Evolutionary conservation across 1,284 basidiomycete genomes (phyloP).

Genomic region (Ustilago nuda): DNA sequence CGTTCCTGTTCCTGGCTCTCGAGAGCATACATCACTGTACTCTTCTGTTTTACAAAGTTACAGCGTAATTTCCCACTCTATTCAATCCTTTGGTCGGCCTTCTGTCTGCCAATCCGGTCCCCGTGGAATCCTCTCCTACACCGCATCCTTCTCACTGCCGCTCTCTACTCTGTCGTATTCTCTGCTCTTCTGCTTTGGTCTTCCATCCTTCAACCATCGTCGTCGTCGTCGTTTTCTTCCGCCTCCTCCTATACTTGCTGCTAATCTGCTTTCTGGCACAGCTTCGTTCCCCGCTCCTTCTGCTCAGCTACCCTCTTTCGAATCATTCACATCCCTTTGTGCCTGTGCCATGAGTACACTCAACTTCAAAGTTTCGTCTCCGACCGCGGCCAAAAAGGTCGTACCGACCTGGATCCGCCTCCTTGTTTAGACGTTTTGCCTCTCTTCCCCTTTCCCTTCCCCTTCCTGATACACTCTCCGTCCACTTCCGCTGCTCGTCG

Average conservation of each 20-base stretch:
- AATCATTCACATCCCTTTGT: slow-evolving; percentile 1
- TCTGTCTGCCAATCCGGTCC: slow-evolving; percentile 10
- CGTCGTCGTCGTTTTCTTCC: not conserved
- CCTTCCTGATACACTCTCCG: not conserved
- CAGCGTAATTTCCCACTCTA: slow-evolving; percentile 9
- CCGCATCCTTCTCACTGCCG: slow-evolving; percentile 11
- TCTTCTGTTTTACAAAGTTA: not conserved
- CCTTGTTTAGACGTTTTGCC: slow-evolving; percentile 18
- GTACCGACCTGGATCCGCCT: slow-evolving; percentile 18
- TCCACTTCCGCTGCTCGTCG: slow-evolving; percentile 1
- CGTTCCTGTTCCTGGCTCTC: slow-evolving; percentile 14
- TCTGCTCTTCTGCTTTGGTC: not conserved
- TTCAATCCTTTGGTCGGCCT: not conserved
- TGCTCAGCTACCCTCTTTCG: not conserved
- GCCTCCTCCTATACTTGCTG: slow-evolving; percentile 8
- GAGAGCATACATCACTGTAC: not conserved
- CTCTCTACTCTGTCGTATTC: not conserved
- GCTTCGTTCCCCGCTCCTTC: slow-evolving; percentile 31
- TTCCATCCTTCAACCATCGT: not conserved
- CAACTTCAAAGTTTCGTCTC: slow-evolving; percentile 38
- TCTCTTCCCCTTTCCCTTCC: not conserved
- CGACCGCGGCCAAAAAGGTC: slow-evolving; percentile 28
- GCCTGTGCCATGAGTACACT: slow-evolving; percentile 17
- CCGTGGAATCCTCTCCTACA: slow-evolving; percentile 8
- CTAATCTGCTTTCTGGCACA: slow-evolving; percentile 14